Percentiles rank a stretch among this genome's conserved stretches.
These are phyloP conservation scores for Poa pratensis DNA, from an alignment of 176 grass and related monocot genomes.

Conservation along the genomic window DNA sequence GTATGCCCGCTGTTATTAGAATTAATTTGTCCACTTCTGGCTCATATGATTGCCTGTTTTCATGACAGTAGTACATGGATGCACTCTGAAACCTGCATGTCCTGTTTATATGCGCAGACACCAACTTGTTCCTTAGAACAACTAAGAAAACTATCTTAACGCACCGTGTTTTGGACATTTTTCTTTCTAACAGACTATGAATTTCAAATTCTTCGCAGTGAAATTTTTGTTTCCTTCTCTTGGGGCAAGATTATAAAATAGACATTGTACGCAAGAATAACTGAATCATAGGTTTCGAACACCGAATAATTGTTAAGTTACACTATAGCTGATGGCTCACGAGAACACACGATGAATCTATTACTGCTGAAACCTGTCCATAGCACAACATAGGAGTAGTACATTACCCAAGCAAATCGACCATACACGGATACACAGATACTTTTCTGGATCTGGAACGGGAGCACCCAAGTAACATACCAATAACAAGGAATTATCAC, in stretches of 20 bases:
- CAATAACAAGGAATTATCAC: constrained; percentile 37
- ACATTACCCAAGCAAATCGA: neutral
- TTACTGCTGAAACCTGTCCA: constrained; percentile 17
- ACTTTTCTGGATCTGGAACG: constrained; percentile 30
- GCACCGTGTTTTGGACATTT: neutral
- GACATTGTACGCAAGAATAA: neutral
- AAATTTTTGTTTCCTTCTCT: neutral
- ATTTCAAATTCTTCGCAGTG: neutral
- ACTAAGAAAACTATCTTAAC: no score
- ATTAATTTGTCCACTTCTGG: neutral
- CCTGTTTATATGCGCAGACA: neutral
- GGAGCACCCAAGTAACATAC: constrained; percentile 26
- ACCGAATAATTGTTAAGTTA: neutral
- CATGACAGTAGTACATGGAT: neutral
- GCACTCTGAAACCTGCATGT: neutral
- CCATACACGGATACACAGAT: constrained; percentile 24
- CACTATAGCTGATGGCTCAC: neutral
- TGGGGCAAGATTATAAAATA: neutral
- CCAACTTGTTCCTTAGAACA: neutral
- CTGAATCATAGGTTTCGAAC: neutral
- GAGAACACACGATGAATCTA: constrained; percentile 14
- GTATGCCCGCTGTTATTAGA: neutral
- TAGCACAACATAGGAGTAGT: neutral
- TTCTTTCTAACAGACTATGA: neutral
- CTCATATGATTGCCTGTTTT: neutral